Evolutionary conservation across 805 yeast species (phyloP), one percentile per base, ranked within the genome.

Genomic region (Metschnikowia cubensis): DNA sequence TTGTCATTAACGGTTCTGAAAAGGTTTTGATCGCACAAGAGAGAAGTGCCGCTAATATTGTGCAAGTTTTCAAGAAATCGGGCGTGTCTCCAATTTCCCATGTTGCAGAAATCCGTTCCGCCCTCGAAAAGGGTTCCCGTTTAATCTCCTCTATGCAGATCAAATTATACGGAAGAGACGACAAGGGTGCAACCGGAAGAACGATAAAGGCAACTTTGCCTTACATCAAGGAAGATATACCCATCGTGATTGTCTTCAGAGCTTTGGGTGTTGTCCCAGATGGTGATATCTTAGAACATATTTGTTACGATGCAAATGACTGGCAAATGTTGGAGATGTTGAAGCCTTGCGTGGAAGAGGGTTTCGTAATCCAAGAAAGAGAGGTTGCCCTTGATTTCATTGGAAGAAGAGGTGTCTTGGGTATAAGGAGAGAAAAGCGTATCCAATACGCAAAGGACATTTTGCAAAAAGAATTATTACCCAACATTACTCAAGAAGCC

Each of bases 261-360:
- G 99, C 99, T 10, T 77, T 94, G 52, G 99, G 99, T 59, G 94
- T 94, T 44, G 97, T 94, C 20, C 98, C 98, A 37, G 99, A 94
- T 75, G 99, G 99, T 68, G 99, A 94, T 73, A 94, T 94, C 63
- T 76, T 94, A 64, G 97, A 94, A 71, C 99, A 94, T 70, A 94
- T 94, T 52, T 94, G 99, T 74, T 94, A 92, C 70, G 99, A 94
- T 70, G 90, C 89, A 53, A 87, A 85, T 59, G 99, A 94, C 75
- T 92, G 98, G 97, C 99, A 94, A 73, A 94, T 94, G 99, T 80
- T 94, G 69, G 99, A 94, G 73, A 89, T 94, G 94, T 79, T 94
- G 64, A 95, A 94, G 69, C 99, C 99, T 6, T 94, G 98, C 81
- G 96, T 94, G 54, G 99, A 94, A 70, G 99, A 95, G 74, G 99